phyloP scores from a whole-genome alignment of 805 yeast genomes.

The Diddensiella caesifluorescens region DNA sequence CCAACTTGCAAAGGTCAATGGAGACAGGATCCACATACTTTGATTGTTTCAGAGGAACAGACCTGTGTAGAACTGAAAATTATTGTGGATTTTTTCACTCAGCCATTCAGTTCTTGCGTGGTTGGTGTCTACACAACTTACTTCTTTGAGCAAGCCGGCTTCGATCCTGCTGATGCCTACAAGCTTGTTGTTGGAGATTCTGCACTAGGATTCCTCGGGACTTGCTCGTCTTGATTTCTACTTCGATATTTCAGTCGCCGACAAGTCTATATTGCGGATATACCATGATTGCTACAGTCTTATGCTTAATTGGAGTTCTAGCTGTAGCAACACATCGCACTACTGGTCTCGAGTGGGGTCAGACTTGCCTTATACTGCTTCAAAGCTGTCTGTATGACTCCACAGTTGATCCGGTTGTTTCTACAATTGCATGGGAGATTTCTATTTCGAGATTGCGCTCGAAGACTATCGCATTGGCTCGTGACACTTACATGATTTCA shows the following conservation, averaged over 20 bases:
- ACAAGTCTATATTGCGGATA: constrained; percentile 32
- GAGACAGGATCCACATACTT: constrained; percentile 19
- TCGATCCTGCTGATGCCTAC: constrained; percentile 26
- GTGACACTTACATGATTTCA: constrained; percentile 28
- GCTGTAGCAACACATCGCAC: constrained; percentile 25
- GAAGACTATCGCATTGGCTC: constrained; percentile 39
- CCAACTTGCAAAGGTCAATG: constrained; percentile 29
- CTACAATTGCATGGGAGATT: constrained; percentile 38
- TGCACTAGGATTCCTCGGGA: constrained; percentile 42
- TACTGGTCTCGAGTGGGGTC: constrained; percentile 25
- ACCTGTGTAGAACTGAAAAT: constrained; percentile 47
- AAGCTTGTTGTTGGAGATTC: constrained; percentile 43
- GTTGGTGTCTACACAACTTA: constrained; percentile 32
- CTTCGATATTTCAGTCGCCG: constrained; percentile 24
- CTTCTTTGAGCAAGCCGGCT: constrained; percentile 43
- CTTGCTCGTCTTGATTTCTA: constrained; percentile 24
- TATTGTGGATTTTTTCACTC: constrained; percentile 41
- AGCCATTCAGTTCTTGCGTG: constrained; percentile 30
- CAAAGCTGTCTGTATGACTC: constrained; percentile 41
- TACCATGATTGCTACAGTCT: constrained; percentile 31
- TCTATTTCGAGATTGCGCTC: constrained; percentile 39
- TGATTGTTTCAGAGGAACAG: constrained; percentile 44
- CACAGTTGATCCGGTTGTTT: constrained; percentile 39
- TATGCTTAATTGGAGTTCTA: constrained; percentile 41
- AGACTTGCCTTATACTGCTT: constrained; percentile 42